Evolutionary conservation across 768 basidiomycete genomes (phyloP).

Genomic region (Russula sp.): DNA sequence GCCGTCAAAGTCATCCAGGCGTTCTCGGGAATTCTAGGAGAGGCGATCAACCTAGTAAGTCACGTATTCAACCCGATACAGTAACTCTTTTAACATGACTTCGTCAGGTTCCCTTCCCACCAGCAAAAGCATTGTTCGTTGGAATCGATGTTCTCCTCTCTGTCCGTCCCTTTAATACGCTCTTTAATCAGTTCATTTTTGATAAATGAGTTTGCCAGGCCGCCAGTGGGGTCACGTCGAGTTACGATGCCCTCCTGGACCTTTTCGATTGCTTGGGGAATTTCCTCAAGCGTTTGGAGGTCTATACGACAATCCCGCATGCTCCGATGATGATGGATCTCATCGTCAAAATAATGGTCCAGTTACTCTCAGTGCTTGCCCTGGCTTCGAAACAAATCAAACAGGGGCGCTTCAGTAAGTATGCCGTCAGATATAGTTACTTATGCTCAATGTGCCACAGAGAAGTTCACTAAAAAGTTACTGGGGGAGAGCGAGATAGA

Average conservation of each 20-base stretch:
- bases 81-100: too few species aligned
- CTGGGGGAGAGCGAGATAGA: constrained; percentile 12
- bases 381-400: constrained; percentile 13
- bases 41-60: too few species aligned
- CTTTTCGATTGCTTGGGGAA: constrained; percentile 5
- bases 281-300: constrained; percentile 9
- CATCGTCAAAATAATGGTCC: background rate
- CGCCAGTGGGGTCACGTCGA: constrained; percentile 1
- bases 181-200: too few species aligned
- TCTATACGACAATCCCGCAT: background rate
- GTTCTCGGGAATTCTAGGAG: too few species aligned
- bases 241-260: constrained; percentile 6
- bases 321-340: background rate
- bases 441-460: background rate
- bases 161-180: too few species aligned
- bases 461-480: constrained; percentile 12
- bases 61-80: too few species aligned
- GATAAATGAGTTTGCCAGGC: background rate
- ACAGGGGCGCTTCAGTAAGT: constrained; percentile 13
- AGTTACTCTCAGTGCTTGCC: constrained; percentile 13
- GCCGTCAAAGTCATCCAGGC: too few species aligned
- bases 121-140: too few species aligned
- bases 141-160: too few species aligned
- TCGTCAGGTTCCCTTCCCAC: too few species aligned
- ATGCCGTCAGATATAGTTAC: too few species aligned